These are phyloP conservation scores for Immersiella caudata DNA, from an alignment of 495 filamentous ascomycete species.

Conservation along the genomic window DNA sequence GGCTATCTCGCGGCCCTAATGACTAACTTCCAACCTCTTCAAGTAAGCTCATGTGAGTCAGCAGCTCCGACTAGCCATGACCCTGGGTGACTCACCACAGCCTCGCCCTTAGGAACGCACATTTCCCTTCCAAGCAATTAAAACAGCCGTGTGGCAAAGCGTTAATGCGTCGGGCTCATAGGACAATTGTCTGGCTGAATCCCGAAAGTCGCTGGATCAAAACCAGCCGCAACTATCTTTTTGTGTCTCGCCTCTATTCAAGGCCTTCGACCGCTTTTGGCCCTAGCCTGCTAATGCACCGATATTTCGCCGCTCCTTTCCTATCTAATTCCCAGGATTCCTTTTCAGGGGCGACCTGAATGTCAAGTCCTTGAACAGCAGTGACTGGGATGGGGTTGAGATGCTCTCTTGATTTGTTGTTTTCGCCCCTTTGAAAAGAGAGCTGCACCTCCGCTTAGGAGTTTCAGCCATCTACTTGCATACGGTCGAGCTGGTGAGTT, in stretches of 20 bases:
- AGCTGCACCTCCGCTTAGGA: too few species aligned
- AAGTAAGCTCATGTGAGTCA: neutral
- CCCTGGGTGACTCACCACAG: neutral
- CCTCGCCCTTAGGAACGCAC: neutral
- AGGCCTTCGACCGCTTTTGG: neutral
- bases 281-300: neutral
- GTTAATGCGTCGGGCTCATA: conserved; percentile 18
- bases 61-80: neutral
- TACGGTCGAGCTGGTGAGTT: too few species aligned
- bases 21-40: neutral
- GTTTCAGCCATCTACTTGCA: too few species aligned
- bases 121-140: neutral
- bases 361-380: too few species aligned
- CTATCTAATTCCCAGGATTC: too few species aligned
- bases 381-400: too few species aligned
- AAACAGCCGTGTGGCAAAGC: conserved; percentile 12
- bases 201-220: conserved; percentile 17
- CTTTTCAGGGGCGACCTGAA: too few species aligned
- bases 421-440: too few species aligned
- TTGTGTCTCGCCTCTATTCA: neutral
- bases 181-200: neutral
- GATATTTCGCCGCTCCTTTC: too few species aligned
- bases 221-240: conserved; percentile 11
- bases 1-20: too few species aligned
- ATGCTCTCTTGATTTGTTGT: too few species aligned